Base-by-base conservation (phyloP, 305 asterid species). In the Solanum hybrid region DNA sequence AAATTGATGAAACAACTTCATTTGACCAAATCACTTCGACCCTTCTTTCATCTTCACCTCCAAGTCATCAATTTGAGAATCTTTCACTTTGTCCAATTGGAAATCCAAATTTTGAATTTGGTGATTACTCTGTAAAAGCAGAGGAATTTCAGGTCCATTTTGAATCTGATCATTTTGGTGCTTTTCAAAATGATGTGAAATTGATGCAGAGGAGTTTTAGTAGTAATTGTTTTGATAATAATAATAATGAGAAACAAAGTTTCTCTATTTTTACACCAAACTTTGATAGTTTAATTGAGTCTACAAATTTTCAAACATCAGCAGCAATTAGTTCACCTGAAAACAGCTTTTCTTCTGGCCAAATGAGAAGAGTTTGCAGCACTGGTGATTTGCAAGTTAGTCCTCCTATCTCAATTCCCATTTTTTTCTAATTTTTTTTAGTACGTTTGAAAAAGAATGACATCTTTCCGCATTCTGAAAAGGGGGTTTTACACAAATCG, bases 291-390 rank as follows among this genome's bases (percentile, higher is more conserved):
- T 90, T 94, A 32, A 29, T 92, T 88, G 98, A 96, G 85, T 90
- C 95, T 6, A 91, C 91, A 31, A 91, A 90, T 88, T 86, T 88
- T 89, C 95, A 92, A 4, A 78, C 88, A 46, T 93, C 91, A 64
- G 73, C 92, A 38, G 60, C 91, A 82, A 35, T 91, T 32, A 89
- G 87, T 37, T 91, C 97, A 10, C 93, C 95, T 22, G 95, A 94
- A 75, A 89, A 72, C 73, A 88, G 93, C 90, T 90, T 92, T 78
- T 90, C 93, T 10, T 88, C 93, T 29, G 87, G 93, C 40, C 96
- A 93, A 90, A 96, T 97, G 92, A 95, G 98, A 91, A 93, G 97
- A 89, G 98, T 88, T 79, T 95, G 95, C 93, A 96, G 98, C 91
- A 92, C 98, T 37, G 98, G 98, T 60, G 99, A 97, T 89, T 91